These are phyloP conservation scores for Panaeolus papilionaceus DNA, from an alignment of 768 basidiomycete species.

Conservation along the genomic window DNA sequence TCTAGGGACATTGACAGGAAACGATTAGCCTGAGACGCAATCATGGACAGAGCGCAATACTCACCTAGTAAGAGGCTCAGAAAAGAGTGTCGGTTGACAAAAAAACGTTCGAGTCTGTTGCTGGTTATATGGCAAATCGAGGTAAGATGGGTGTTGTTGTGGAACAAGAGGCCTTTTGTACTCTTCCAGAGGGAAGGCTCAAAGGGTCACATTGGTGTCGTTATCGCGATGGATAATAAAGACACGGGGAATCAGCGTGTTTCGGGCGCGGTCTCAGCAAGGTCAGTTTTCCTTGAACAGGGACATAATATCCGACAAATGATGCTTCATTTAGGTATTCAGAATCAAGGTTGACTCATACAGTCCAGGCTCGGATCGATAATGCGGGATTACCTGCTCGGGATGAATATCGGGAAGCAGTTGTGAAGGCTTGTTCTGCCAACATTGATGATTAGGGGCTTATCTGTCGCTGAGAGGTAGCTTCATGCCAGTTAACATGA, in stretches of 20 bases:
- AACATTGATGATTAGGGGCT: not conserved
- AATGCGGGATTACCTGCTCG: not conserved
- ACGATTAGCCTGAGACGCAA: not conserved
- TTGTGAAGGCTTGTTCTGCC: not conserved
- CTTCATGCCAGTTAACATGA: not conserved
- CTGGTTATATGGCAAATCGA: conserved; percentile 6
- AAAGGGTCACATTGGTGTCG: conserved; percentile 13
- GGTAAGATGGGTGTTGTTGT: not conserved
- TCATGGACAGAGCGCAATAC: not conserved
- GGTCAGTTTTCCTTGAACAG: conserved; percentile 1
- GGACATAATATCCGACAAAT: conserved; percentile 9
- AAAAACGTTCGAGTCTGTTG: not conserved
- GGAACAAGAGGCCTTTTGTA: conserved; percentile 5
- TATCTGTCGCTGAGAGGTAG: not conserved
- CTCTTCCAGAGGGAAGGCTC: not conserved
- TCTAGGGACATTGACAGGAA: conserved; percentile 19
- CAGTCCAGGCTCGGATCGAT: not conserved
- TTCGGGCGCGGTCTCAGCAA: not conserved
- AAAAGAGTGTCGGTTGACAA: not conserved
- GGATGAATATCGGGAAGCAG: not conserved
- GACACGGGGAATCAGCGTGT: conserved; percentile 14
- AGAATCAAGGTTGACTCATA: not conserved
- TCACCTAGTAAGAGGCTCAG: not conserved
- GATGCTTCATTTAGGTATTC: conserved; percentile 12
- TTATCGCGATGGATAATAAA: conserved; percentile 8